phyloP scores from a whole-genome alignment of 306 rosid species.

The Casuarina cunninghamiana region DNA sequence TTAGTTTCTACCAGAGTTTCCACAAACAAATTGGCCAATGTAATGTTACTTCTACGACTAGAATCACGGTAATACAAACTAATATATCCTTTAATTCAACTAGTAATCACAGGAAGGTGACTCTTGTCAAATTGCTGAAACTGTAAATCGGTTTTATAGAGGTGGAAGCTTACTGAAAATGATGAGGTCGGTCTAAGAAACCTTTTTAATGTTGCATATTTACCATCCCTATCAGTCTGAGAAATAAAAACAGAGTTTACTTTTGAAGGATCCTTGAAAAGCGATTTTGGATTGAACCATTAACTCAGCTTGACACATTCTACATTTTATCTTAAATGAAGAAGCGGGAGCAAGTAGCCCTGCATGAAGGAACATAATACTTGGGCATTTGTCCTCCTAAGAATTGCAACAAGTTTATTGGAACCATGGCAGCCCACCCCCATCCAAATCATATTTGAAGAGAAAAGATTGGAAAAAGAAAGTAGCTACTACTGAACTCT shows the following conservation, averaged over 20 bases:
- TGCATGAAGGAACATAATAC: neutral
- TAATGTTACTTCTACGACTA: neutral
- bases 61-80: neutral
- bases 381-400: neutral
- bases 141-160: neutral
- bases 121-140: conserved; percentile 6
- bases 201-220: conserved; percentile 12
- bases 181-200: conserved; percentile 11
- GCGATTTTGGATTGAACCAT: conserved; percentile 20
- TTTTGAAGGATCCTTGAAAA: conserved; percentile 2
- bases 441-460: neutral
- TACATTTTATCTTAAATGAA: neutral
- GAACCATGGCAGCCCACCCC: neutral
- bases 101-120: conserved; percentile 10
- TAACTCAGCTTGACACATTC: conserved; percentile 13
- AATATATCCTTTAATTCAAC: neutral
- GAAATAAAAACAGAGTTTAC: neutral
- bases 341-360: neutral
- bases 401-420: conserved; percentile 4
- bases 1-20: neutral
- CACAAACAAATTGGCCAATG: neutral
- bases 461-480: too few species aligned
- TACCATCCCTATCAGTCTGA: conserved; percentile 1
- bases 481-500: neutral
- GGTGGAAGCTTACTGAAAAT: conserved; percentile 3